phyloP scores from a whole-genome alignment of 1,284 basidiomycete genomes.

The Naganishia liquefaciens region DNA sequence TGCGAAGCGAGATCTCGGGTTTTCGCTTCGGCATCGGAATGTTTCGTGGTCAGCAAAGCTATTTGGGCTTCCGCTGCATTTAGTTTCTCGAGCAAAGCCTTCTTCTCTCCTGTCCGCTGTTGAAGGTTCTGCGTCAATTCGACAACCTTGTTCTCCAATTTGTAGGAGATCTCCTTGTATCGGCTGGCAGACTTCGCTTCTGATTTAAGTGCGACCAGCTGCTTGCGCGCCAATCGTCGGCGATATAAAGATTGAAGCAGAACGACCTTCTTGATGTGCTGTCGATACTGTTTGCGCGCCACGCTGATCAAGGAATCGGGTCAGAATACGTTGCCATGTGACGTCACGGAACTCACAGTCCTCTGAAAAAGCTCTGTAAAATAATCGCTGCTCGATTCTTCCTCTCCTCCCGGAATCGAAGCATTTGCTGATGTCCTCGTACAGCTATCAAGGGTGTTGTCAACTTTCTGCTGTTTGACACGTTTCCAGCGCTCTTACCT shows the following conservation, averaged over 20 bases:
- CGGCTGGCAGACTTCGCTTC: slow-evolving; percentile 97
- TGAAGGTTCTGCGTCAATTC: slow-evolving; percentile 97
- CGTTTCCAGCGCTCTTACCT: slow-evolving; percentile 61
- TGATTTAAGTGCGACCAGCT: slow-evolving; percentile 77
- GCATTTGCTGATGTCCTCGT: slow-evolving; percentile 77
- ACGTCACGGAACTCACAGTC: slow-evolving; percentile 65
- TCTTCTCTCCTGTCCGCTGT: slow-evolving; percentile 87
- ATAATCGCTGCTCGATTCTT: slow-evolving; percentile 68
- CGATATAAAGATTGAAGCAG: slow-evolving; percentile 91
- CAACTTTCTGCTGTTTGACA: neutral
- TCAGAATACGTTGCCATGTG: slow-evolving; percentile 7
- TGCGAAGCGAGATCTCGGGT: slow-evolving; percentile 74
- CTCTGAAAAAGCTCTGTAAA: slow-evolving; percentile 84
- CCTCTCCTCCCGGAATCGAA: slow-evolving; percentile 64
- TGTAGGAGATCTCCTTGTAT: slow-evolving; percentile 98
- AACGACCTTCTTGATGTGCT: slow-evolving; percentile 73
- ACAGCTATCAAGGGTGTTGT: slow-evolving; percentile 60
- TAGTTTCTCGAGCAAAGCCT: slow-evolving; percentile 74
- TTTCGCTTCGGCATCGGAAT: slow-evolving; percentile 82
- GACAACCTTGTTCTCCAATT: slow-evolving; percentile 98
- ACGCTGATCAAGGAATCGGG: slow-evolving; percentile 58
- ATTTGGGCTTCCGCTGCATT: slow-evolving; percentile 80
- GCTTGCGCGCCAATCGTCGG: slow-evolving; percentile 79
- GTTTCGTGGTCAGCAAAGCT: slow-evolving; percentile 76
- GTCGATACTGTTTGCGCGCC: slow-evolving; percentile 64